These are phyloP conservation scores for Trichoderma orchidacearum DNA, from an alignment of 495 filamentous ascomycete species.

Conservation along the genomic window DNA sequence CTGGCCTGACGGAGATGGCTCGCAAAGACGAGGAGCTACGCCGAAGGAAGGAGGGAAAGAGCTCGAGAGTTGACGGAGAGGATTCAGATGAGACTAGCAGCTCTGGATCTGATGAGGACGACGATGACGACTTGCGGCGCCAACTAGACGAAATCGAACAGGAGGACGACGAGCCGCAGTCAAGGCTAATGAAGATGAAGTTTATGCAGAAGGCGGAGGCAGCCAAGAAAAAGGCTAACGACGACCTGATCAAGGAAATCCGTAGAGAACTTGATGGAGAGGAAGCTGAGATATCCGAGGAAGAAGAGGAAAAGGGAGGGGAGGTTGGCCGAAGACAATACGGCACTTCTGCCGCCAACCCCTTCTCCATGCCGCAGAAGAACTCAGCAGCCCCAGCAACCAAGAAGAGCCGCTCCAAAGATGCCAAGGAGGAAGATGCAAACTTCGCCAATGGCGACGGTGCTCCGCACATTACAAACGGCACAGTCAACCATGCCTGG, in stretches of 20 bases:
- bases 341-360: not conserved
- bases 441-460: not conserved
- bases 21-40: slow-evolving; percentile 74
- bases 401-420: slow-evolving; percentile 5
- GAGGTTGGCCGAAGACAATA: slow-evolving; percentile 43
- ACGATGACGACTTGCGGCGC: slow-evolving; percentile 39
- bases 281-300: slow-evolving; percentile 35
- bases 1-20: slow-evolving; percentile 69
- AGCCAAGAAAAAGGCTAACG: slow-evolving; percentile 60
- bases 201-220: slow-evolving; percentile 91
- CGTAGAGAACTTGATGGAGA: slow-evolving; percentile 53
- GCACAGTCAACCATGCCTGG: not conserved
- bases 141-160: slow-evolving; percentile 39
- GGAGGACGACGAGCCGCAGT: slow-evolving; percentile 22
- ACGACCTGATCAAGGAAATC: slow-evolving; percentile 62
- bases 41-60: slow-evolving; percentile 70
- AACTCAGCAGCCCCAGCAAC: not conserved
- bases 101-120: slow-evolving; percentile 34
- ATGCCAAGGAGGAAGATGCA: not conserved
- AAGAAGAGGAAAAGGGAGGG: slow-evolving; percentile 47
- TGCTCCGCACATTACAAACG: not conserved
- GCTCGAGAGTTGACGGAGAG: slow-evolving; percentile 36
- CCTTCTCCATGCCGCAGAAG: not conserved
- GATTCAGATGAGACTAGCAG: slow-evolving; percentile 40
- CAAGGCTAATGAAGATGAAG: slow-evolving; percentile 22